Evolutionary conservation across 495 filamentous ascomycete species (phyloP).

Genomic region (Immersiella caudata): DNA sequence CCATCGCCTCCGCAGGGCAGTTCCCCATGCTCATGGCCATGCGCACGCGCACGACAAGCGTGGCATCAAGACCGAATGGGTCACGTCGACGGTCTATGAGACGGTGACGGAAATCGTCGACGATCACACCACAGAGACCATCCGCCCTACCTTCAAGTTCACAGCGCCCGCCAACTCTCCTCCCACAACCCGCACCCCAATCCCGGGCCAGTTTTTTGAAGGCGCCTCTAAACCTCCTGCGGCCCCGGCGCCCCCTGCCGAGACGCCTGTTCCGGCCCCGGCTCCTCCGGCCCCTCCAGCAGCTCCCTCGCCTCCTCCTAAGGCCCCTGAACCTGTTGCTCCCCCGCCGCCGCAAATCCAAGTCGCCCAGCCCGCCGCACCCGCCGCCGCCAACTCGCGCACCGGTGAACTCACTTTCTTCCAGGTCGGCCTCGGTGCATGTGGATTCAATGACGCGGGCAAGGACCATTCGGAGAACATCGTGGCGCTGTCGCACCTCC

Average conservation of each 20-base stretch:
- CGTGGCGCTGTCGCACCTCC: slow-evolving; percentile 45
- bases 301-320: slow-evolving; percentile 6
- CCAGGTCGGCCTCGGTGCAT: slow-evolving; percentile 47
- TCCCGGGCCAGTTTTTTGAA: slow-evolving; percentile 50
- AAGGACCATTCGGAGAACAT: slow-evolving; percentile 45
- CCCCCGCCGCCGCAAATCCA: slow-evolving; percentile 11
- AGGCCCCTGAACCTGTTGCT: slow-evolving; percentile 13
- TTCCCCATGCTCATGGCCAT: slow-evolving; percentile 25
- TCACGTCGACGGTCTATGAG: slow-evolving; percentile 51
- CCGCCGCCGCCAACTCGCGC: slow-evolving; percentile 29
- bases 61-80: slow-evolving; percentile 50
- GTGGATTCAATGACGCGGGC: slow-evolving; percentile 47
- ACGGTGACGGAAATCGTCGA: slow-evolving; percentile 52
- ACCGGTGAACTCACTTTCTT: slow-evolving; percentile 53
- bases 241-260: slow-evolving; percentile 24
- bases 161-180: slow-evolving; percentile 18
- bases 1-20: slow-evolving; percentile 37
- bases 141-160: slow-evolving; percentile 36
- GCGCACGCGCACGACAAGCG: slow-evolving; percentile 40
- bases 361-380: slow-evolving; percentile 20
- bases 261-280: slow-evolving; percentile 25
- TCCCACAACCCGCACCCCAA: slow-evolving; percentile 17
- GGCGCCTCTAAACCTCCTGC: slow-evolving; percentile 22
- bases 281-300: slow-evolving; percentile 15
- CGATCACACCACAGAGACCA: slow-evolving; percentile 43